Evolutionary conservation across 371 early-diverging fungal genomes (phyloP).

Genomic region (Haplosporangium sp.): DNA sequence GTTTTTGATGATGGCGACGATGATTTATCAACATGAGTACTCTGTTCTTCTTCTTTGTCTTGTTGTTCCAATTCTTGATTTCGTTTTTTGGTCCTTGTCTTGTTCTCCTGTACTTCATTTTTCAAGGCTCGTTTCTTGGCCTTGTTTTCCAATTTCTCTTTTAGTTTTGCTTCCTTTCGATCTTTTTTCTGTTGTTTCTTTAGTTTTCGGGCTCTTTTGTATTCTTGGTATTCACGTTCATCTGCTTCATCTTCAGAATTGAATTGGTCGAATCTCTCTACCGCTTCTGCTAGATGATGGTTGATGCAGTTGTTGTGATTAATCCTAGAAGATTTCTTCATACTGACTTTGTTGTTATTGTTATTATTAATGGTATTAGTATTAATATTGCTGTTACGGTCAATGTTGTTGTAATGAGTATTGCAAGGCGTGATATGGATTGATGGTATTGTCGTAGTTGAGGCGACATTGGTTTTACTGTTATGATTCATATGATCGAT

Average conservation of each 20-base stretch:
- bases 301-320: neutral
- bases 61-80: no score
- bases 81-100: neutral
- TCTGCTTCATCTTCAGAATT: constrained; percentile 49
- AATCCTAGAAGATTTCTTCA: neutral
- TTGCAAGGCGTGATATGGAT: no score
- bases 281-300: constrained; percentile 12
- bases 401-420: neutral
- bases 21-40: no score
- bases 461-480: neutral
- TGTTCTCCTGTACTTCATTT: neutral
- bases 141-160: constrained; percentile 23
- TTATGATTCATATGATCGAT: neutral
- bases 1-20: no score
- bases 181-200: constrained; percentile 38
- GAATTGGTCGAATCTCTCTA: constrained; percentile 17
- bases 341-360: neutral
- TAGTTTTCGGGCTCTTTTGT: constrained; percentile 20
- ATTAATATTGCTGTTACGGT: neutral
- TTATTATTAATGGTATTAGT: neutral
- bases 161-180: constrained; percentile 15
- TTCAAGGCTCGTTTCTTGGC: constrained; percentile 1
- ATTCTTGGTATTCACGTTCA: constrained; percentile 49
- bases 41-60: no score
- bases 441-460: no score